phyloP scores from a whole-genome alignment of 208 protist genomes.

The Leishmania martiniquensis region DNA sequence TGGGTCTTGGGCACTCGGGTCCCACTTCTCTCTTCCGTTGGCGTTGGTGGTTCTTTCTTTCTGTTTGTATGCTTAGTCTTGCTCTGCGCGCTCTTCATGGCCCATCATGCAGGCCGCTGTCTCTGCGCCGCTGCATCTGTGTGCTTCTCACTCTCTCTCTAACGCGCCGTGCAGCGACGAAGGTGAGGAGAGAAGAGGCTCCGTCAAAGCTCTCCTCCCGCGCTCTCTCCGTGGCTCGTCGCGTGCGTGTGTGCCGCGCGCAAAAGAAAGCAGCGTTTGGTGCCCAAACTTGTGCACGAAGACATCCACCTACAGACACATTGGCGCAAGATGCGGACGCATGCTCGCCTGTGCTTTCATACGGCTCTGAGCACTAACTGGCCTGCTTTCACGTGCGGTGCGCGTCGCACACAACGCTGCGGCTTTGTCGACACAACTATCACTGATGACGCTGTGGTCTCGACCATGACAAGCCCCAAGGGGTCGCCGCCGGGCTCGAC shows the following conservation, averaged over 20 bases:
- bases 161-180: background rate
- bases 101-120: background rate
- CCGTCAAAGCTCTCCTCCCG: background rate
- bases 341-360: background rate
- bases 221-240: background rate
- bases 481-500: constrained; percentile 3
- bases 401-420: constrained; percentile 1
- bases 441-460: constrained; percentile 17
- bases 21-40: background rate
- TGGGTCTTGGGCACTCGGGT: background rate
- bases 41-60: background rate
- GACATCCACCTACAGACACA: background rate
- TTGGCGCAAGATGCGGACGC: background rate
- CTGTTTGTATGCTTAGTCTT: background rate
- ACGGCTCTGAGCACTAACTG: background rate
- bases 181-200: background rate
- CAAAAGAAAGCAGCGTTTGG: background rate
- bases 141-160: background rate
- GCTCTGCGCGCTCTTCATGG: no score
- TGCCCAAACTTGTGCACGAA: background rate
- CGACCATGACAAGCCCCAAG: constrained; percentile 11
- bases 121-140: background rate
- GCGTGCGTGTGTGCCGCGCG: background rate
- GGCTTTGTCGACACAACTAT: constrained; percentile 27
- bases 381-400: background rate